Conservation (phyloP, 1,139 yeast species). For the Lizanozyma gosingica region DNA sequence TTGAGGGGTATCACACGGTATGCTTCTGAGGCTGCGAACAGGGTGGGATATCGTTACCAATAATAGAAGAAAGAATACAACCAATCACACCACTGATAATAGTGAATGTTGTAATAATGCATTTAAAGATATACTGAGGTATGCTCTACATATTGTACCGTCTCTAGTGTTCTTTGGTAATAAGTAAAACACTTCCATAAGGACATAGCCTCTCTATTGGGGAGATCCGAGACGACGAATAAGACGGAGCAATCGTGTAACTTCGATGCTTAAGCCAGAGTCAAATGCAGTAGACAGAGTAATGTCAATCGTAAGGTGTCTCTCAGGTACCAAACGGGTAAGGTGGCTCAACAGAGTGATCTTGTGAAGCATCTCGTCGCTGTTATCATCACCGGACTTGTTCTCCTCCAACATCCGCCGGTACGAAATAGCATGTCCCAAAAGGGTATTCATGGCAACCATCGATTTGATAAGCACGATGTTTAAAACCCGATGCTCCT, state of each 20-base stretch:
- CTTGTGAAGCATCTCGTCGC: conserved; percentile 10
- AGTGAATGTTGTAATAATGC: no score
- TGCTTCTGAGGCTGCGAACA: no score
- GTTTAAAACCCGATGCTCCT: conserved; percentile 26
- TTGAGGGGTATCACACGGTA: no score
- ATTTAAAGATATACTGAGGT: no score
- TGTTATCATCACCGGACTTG: conserved; percentile 9
- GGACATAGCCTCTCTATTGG: no score
- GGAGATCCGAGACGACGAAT: conserved; percentile 3
- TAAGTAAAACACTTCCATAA: no score
- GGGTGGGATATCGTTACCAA: no score
- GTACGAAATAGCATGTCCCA: conserved; percentile 18
- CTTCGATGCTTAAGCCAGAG: conserved; percentile 28
- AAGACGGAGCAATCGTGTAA: conserved; percentile 25
- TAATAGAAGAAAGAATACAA: no score
- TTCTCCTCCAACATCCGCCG: conserved; percentile 3
- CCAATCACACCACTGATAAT: no score
- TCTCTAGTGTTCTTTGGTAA: no score
- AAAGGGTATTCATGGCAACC: conserved; percentile 29
- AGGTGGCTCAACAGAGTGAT: conserved; percentile 10
- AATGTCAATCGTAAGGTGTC: conserved; percentile 27
- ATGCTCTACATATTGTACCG: no score
- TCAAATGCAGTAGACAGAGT: conserved; percentile 31
- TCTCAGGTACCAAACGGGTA: conserved; percentile 27
- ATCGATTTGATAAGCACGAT: conserved; percentile 28